These are phyloP conservation scores for Tolypocladium nubicola DNA, from an alignment of 2,329 filamentous ascomycete genomes.

Conservation along the genomic window DNA sequence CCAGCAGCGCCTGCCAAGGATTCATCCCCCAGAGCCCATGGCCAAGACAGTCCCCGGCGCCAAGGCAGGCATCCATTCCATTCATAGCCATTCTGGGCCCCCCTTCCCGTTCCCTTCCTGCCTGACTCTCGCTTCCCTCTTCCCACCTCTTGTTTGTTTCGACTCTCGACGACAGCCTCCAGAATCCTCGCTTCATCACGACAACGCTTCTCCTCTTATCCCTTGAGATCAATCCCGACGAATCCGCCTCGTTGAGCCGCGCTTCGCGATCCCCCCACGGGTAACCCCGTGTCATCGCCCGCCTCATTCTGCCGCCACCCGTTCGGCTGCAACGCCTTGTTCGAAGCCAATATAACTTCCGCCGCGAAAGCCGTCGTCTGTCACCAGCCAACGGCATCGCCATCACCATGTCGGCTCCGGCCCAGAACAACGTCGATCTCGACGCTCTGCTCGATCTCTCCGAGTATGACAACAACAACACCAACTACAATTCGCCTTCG, in stretches of 20 bases:
- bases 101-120: constrained; percentile 16
- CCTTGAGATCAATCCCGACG: not conserved
- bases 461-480: constrained; percentile 47
- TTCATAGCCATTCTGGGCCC: constrained; percentile 20
- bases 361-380: too few relatives aligned
- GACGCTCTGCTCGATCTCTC: constrained; percentile 51
- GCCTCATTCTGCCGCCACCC: not conserved
- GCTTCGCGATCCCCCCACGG: not conserved
- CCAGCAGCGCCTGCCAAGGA: not conserved
- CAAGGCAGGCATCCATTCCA: constrained; percentile 17
- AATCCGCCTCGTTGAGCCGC: not conserved
- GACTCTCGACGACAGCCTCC: constrained; percentile 1
- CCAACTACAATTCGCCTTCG: constrained; percentile 48
- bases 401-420: constrained; percentile 25
- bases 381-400: not conserved
- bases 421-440: constrained; percentile 37
- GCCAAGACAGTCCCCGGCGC: constrained; percentile 2
- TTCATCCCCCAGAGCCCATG: constrained; percentile 3
- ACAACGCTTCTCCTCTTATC: not conserved
- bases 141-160: constrained; percentile 6
- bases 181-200: not conserved
- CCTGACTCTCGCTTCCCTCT: constrained; percentile 11
- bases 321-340: too few relatives aligned
- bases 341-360: too few relatives aligned
- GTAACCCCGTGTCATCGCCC: not conserved